Percentiles rank a stretch among this genome's conserved stretches.
Conservation (phyloP, 2,329 filamentous ascomycete genomes). For the Zymoseptoria ardabiliae region DNA sequence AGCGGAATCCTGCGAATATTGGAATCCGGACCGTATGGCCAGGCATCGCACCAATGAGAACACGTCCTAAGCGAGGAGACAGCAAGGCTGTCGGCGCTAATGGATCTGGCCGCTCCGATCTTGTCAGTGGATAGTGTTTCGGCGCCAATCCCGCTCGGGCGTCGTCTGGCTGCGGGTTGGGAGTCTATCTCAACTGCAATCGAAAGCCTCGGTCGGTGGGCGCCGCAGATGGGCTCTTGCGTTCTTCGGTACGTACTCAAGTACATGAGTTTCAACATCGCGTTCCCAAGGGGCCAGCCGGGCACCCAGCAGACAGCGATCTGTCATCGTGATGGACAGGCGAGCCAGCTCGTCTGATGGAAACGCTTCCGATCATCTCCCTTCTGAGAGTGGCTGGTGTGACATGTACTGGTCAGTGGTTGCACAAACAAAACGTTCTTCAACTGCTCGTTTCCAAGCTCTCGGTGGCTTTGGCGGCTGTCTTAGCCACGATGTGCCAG, state of each 20-base stretch:
- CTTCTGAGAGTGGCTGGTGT: not conserved
- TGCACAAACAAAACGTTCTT: not conserved
- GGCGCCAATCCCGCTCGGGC: slow-evolving; percentile 12
- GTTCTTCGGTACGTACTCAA: not conserved
- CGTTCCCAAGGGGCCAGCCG: not conserved
- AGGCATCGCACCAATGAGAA: not conserved
- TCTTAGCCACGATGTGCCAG: not conserved
- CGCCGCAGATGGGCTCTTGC: not conserved
- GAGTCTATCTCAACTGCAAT: slow-evolving; percentile 6
- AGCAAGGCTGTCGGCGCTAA: not conserved
- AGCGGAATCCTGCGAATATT: not conserved
- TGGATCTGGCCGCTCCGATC: not conserved
- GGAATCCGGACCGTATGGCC: not conserved
- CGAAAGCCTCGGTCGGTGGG: slow-evolving; percentile 1
- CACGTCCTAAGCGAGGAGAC: not conserved
- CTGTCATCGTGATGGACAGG: not conserved
- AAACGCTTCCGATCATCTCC: not conserved
- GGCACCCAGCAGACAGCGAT: not conserved
- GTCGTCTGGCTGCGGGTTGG: slow-evolving; percentile 7
- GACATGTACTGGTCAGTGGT: not conserved
- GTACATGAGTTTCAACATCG: not conserved
- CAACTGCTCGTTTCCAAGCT: not conserved
- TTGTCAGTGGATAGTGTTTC: not conserved
- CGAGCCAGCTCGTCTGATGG: not conserved
- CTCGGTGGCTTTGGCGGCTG: not conserved